Evolutionary conservation across 73 alveolate species (phyloP).

Genomic region (Paramecium bursaria): DNA sequence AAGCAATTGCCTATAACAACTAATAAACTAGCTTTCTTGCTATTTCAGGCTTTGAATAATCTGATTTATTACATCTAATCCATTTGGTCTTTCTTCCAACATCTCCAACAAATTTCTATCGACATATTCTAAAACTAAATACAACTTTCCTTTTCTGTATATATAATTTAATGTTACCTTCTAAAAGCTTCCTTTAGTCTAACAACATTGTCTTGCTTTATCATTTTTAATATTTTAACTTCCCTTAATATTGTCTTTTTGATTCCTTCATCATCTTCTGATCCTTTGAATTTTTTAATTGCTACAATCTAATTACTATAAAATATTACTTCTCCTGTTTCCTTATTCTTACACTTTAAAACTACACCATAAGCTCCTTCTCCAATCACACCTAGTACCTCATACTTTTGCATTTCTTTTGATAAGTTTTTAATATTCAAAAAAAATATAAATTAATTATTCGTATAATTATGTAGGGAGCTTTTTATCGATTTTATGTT

Average conservation of each 20-base stretch:
- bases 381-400: conserved; percentile 91
- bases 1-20: conserved; percentile 79
- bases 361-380: conserved; percentile 97
- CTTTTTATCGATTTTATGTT: too few relatives aligned
- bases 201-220: conserved; percentile 92
- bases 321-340: conserved; percentile 63
- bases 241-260: conserved; percentile 94
- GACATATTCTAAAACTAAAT: conserved; percentile 79
- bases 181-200: conserved; percentile 94
- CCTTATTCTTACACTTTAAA: conserved; percentile 87
- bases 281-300: conserved; percentile 93
- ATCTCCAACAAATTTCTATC: conserved; percentile 79
- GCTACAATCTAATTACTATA: conserved; percentile 89
- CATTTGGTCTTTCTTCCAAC: conserved; percentile 81
- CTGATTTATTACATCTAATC: conserved; percentile 64
- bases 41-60: conserved; percentile 73
- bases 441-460: too few relatives aligned
- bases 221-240: conserved; percentile 86
- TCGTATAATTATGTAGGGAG: too few relatives aligned
- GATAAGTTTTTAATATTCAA: too few relatives aligned
- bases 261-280: conserved; percentile 94
- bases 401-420: conserved; percentile 96
- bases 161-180: conserved; percentile 63
- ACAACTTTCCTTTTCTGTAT: conserved; percentile 78
- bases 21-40: conserved; percentile 81